Conservation (phyloP, 352 stramenopile species). For the Globisporangium nunn region DNA sequence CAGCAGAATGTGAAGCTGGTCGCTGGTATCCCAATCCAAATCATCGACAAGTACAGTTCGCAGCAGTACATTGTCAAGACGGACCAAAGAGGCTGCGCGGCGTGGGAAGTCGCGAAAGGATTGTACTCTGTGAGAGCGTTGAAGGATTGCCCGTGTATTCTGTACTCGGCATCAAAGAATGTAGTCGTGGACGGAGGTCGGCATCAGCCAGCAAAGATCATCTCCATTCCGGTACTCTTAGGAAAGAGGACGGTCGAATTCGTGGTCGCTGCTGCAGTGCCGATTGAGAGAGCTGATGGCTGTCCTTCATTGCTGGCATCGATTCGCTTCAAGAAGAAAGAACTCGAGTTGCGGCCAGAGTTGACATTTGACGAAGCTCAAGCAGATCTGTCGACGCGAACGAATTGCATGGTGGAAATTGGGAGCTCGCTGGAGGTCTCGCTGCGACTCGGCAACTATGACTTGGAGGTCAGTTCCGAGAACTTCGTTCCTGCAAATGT, state of each 20-base stretch:
- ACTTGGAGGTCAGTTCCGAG: slow-evolving; percentile 16
- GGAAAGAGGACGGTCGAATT: slow-evolving; percentile 39
- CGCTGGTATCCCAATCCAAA: slow-evolving; percentile 36
- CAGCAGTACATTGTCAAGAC: slow-evolving; percentile 39
- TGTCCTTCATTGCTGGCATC: not conserved
- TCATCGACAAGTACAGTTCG: slow-evolving; percentile 49
- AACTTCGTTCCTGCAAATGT: slow-evolving; percentile 21
- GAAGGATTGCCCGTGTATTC: slow-evolving; percentile 48
- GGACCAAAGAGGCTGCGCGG: slow-evolving; percentile 28
- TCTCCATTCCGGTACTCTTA: slow-evolving; percentile 52
- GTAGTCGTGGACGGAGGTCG: slow-evolving; percentile 57
- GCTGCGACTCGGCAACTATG: slow-evolving; percentile 37
- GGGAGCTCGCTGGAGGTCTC: slow-evolving; percentile 26
- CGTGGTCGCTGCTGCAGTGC: slow-evolving; percentile 4
- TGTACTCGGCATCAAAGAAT: slow-evolving; percentile 64
- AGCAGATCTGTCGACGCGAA: not conserved
- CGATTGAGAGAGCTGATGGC: not conserved
- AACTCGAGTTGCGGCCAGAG: not conserved
- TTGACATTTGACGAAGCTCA: not conserved
- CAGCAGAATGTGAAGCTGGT: slow-evolving; percentile 31
- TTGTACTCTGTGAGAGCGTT: slow-evolving; percentile 48
- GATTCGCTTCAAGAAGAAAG: slow-evolving; percentile 2
- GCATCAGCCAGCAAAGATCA: slow-evolving; percentile 35
- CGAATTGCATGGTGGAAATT: slow-evolving; percentile 6
- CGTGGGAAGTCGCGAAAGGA: slow-evolving; percentile 51